phyloP scores from a whole-genome alignment of 495 filamentous ascomycete species.

The Neurospora sp. region DNA sequence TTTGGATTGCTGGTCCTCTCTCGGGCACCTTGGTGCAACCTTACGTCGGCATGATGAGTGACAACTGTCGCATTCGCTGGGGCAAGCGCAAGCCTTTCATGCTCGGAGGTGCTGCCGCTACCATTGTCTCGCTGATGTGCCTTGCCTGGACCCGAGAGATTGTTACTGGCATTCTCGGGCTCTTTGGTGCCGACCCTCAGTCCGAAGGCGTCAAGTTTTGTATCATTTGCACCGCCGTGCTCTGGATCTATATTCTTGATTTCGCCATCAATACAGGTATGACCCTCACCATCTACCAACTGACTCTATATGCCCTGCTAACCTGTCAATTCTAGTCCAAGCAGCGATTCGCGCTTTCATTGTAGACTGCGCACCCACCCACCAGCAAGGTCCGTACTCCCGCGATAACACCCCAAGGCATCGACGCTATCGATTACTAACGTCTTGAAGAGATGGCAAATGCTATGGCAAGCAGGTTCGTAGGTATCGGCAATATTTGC shows the following conservation, averaged over 20 bases:
- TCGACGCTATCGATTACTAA: constrained; percentile 4
- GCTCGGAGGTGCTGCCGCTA: constrained; percentile 62
- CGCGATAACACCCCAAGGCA: neutral
- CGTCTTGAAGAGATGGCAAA: constrained; percentile 56
- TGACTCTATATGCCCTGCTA: neutral
- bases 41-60: constrained; percentile 85
- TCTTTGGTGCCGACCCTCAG: constrained; percentile 60
- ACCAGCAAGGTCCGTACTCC: constrained; percentile 58
- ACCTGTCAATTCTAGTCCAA: constrained; percentile 48
- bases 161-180: constrained; percentile 53
- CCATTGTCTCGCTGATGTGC: constrained; percentile 59
- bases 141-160: constrained; percentile 79
- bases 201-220: constrained; percentile 49
- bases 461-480: constrained; percentile 73
- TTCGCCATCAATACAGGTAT: constrained; percentile 87
- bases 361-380: constrained; percentile 77
- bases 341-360: constrained; percentile 83
- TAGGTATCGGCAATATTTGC: constrained; percentile 75
- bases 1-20: constrained; percentile 88
- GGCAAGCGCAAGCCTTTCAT: constrained; percentile 87
- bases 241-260: constrained; percentile 76
- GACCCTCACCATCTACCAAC: constrained; percentile 6
- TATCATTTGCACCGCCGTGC: constrained; percentile 63
- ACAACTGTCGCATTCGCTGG: constrained; percentile 70
- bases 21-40: constrained; percentile 83